A percentile compares a stretch with the other conserved stretches of the same genome.
Conservation (phyloP, 164 flowering plant genomes). For the Annona cherimola region DNA sequence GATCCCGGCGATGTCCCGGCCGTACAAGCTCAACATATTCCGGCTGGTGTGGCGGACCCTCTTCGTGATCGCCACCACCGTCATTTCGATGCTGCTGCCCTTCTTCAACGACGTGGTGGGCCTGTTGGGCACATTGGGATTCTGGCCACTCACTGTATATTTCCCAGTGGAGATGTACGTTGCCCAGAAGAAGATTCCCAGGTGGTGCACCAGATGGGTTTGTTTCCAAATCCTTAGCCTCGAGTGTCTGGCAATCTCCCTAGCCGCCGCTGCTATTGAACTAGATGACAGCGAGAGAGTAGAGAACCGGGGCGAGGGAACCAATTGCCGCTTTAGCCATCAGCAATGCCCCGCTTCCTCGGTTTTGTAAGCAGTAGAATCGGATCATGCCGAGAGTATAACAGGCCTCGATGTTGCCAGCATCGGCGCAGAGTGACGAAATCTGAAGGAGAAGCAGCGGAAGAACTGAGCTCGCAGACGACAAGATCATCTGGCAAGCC, state of each 20-base stretch:
- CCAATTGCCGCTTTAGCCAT: too few species aligned
- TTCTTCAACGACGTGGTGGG: slow-evolving; percentile 73
- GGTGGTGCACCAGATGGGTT: slow-evolving; percentile 57
- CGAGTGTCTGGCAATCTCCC: slow-evolving; percentile 46
- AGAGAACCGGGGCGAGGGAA: too few species aligned
- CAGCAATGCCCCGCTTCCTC: slow-evolving; percentile 54
- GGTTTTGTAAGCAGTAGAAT: too few species aligned
- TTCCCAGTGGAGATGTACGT: slow-evolving; percentile 82
- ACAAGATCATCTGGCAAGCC: slow-evolving; percentile 75
- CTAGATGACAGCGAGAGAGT: too few species aligned
- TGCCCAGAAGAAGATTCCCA: slow-evolving; percentile 46
- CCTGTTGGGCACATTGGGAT: slow-evolving; percentile 59
- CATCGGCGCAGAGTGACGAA: too few species aligned
- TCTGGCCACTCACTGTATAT: slow-evolving; percentile 74
- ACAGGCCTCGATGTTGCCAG: too few species aligned
- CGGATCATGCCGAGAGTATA: too few species aligned
- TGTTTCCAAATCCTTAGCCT: slow-evolving; percentile 49
- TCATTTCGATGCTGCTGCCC: slow-evolving; percentile 68
- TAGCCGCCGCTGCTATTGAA: slow-evolving; percentile 72
- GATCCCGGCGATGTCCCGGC: slow-evolving; percentile 28
- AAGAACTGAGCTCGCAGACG: slow-evolving; percentile 86
- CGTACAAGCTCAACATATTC: slow-evolving; percentile 48
- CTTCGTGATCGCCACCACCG: slow-evolving; percentile 52
- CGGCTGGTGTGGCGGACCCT: slow-evolving; percentile 49
- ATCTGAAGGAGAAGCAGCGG: too few species aligned